Conservation (phyloP, 495 filamentous ascomycete genomes). For the Xylaria venustula region DNA sequence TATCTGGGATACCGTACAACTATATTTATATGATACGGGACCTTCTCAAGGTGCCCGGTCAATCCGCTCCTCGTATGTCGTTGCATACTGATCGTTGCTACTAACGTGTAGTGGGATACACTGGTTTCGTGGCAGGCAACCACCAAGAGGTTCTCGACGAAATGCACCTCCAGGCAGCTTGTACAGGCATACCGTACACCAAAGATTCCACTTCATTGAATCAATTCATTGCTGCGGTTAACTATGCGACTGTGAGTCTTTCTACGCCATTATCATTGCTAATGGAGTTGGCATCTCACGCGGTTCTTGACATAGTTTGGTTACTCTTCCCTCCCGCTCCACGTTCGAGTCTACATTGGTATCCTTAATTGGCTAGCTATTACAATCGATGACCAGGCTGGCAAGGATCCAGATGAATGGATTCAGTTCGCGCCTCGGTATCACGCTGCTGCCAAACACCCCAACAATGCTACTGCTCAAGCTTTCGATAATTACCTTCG, state of each 20-base stretch:
- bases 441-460: not conserved
- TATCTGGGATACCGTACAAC: not conserved
- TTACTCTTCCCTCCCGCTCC: not conserved
- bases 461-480: not conserved
- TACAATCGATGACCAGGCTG: not conserved
- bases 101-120: not conserved
- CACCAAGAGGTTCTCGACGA: not conserved
- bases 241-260: not conserved
- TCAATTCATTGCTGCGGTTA: not conserved
- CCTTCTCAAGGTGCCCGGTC: not conserved
- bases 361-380: not conserved
- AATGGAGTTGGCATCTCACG: not conserved
- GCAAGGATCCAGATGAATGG: not conserved
- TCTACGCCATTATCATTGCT: not conserved
- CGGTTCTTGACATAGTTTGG: not conserved
- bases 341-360: not conserved
- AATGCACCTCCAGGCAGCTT: not conserved
- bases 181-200: not conserved
- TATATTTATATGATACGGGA: not conserved
- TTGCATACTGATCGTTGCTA: not conserved
- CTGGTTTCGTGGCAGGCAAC: not conserved
- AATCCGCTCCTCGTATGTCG: no score
- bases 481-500: not conserved
- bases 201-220: not conserved
- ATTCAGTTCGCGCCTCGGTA: not conserved